Evolutionary conservation across 2,329 filamentous ascomycete species (phyloP).

Genomic region (Pestalotiopsis fici): DNA sequence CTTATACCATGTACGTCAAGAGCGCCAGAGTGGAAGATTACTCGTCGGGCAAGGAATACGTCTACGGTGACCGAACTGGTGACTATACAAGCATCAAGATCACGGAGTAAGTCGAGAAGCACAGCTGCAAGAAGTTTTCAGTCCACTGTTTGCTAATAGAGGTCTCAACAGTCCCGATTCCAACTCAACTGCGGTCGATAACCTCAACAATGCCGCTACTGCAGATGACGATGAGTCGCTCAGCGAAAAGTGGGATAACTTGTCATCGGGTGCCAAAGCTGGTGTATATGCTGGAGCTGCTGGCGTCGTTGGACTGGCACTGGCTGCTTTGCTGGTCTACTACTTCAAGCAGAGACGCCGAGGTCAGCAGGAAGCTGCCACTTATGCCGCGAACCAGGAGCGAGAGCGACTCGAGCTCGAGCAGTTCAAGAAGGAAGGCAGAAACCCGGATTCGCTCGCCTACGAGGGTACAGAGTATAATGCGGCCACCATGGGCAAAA

Average conservation of each 20-base stretch:
- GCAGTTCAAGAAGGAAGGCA: slow-evolving; percentile 46
- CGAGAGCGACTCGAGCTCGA: slow-evolving; percentile 54
- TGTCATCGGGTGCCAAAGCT: slow-evolving; percentile 50
- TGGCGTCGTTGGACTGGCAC: slow-evolving; percentile 37
- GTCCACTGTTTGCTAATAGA: background rate
- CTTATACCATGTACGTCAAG: slow-evolving; percentile 76
- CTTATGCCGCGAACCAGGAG: slow-evolving; percentile 43
- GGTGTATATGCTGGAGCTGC: slow-evolving; percentile 53
- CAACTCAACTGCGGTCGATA: slow-evolving; percentile 56
- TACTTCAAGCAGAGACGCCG: slow-evolving; percentile 56
- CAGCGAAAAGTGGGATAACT: slow-evolving; percentile 54
- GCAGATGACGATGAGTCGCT: slow-evolving; percentile 41
- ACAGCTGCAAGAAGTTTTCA: background rate
- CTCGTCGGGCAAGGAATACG: slow-evolving; percentile 65
- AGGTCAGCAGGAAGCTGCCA: slow-evolving; percentile 51
- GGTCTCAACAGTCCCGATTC: slow-evolving; percentile 40
- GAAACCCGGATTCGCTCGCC: slow-evolving; percentile 48
- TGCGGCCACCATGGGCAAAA: slow-evolving; percentile 31
- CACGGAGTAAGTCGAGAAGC: slow-evolving; percentile 42
- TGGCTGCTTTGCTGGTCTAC: slow-evolving; percentile 46
- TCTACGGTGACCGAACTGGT: slow-evolving; percentile 63
- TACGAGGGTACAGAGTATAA: slow-evolving; percentile 39
- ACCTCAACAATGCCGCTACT: slow-evolving; percentile 34
- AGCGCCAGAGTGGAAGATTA: slow-evolving; percentile 56
- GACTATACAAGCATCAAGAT: slow-evolving; percentile 65